Evolutionary conservation across 495 filamentous ascomycete genomes (phyloP), one percentile per base, ranked within the genome.

Genomic region (Trypethelium eluteriae): DNA sequence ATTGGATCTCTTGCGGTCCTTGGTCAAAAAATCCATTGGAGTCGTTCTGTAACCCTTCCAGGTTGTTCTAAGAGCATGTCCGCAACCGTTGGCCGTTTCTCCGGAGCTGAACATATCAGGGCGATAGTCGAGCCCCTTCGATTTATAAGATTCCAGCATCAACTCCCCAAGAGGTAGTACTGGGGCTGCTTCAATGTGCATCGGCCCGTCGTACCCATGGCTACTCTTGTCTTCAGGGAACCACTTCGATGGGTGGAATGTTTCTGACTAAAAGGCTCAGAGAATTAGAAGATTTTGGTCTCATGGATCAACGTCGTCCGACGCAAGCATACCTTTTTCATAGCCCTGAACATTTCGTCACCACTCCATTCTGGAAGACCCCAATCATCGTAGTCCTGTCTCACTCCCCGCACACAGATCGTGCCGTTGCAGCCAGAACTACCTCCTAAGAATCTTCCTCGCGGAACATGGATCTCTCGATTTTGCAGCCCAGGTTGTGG

Each of bases 331-430:
- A 81, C 80, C 77, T 83, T 84, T 67, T 70, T 74, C 80, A 84
- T 84, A 36, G 75, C 80, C 3, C 74, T 70, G 67, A 82, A 86
- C 62, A 85, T 79, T 44, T 84, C 79, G 38, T 82, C 76, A 7
- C 83, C 82, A 66, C 76, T 79, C 83, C 82, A 85, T 12, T 80
- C 83, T 0, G 80, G 78, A 59, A 84, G 56, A 1, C 69, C 76
- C 85, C 85, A 88, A 68, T 86, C 83, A 75, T 87, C 83, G 64
- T 83, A 89, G 66, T 85, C 85, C 53, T 82, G 82, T 56, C 82
- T 81, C 64, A 74, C 77, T 32, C 85, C 86, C 10, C 84, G 84
- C 46, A 87, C 79, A 72, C 83, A 86, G n/a, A 85, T 79, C 44
- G 82, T 87, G 63, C 84, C 84, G 75, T 88, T 89, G 66, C 82